Conservation (phyloP, 1,284 basidiomycete species). For the Moniliella sp. region DNA sequence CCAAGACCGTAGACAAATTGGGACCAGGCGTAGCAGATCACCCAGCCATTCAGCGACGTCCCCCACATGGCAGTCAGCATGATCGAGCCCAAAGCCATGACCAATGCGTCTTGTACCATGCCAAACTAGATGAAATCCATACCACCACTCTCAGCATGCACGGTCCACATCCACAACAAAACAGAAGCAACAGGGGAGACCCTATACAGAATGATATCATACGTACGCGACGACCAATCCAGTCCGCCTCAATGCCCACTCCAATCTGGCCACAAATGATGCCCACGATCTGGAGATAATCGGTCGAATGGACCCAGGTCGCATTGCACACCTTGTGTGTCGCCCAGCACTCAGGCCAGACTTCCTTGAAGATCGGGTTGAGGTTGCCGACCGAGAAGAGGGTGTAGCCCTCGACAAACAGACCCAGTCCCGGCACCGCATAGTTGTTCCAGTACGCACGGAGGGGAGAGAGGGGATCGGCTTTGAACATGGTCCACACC, state of each 20-base stretch:
- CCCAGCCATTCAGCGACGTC: conserved; percentile 41
- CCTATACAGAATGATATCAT: background rate
- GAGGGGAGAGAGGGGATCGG: conserved; percentile 37
- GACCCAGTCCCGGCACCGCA: conserved; percentile 40
- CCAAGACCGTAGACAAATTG: conserved; percentile 39
- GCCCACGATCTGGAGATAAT: conserved; percentile 39
- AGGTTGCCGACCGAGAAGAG: conserved; percentile 42
- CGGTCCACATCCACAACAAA: too few relatives aligned
- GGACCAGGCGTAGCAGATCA: conserved; percentile 39
- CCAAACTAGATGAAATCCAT: too few relatives aligned
- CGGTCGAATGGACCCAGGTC: conserved; percentile 37
- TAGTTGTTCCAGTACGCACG: conserved; percentile 38
- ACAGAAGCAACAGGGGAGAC: too few relatives aligned
- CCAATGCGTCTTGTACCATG: too few relatives aligned
- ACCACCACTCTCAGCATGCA: too few relatives aligned
- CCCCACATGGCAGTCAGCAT: too few relatives aligned
- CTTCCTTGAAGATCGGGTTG: conserved; percentile 36
- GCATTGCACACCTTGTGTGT: conserved; percentile 36
- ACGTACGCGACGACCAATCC: conserved; percentile 40
- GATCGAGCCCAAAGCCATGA: too few relatives aligned
- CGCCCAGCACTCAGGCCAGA: conserved; percentile 41
- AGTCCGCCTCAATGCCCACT: conserved; percentile 42
- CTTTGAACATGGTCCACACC: conserved; percentile 39
- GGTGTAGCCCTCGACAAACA: conserved; percentile 39
- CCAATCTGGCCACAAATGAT: conserved; percentile 41